Conservation (phyloP, 805 yeast species). For the Zygosaccharomyces bisporus region DNA sequence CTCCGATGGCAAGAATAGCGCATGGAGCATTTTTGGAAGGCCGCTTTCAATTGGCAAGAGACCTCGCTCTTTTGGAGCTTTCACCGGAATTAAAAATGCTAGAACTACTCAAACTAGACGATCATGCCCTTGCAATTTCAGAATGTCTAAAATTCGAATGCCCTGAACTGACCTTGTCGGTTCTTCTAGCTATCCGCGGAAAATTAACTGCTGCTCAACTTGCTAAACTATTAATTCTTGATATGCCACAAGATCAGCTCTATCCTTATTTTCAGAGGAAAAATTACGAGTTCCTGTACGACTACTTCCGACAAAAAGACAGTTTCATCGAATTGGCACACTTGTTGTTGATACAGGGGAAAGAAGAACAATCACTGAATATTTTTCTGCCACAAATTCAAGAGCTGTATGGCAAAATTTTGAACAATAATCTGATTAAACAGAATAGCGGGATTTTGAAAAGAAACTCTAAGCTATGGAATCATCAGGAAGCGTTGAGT, state of each 20-base stretch:
- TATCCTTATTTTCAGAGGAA: slow-evolving; percentile 34
- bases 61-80: slow-evolving; percentile 63
- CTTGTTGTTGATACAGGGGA: slow-evolving; percentile 36
- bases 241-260: slow-evolving; percentile 36
- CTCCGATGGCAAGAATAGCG: slow-evolving; percentile 35
- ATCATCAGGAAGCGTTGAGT: slow-evolving; percentile 45
- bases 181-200: slow-evolving; percentile 47
- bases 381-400: slow-evolving; percentile 36
- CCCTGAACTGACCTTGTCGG: slow-evolving; percentile 49
- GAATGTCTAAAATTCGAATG: slow-evolving; percentile 62
- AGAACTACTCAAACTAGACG: slow-evolving; percentile 65
- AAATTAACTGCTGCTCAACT: slow-evolving; percentile 62
- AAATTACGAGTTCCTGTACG: slow-evolving; percentile 43
- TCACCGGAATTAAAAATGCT: slow-evolving; percentile 55
- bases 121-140: slow-evolving; percentile 60
- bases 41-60: slow-evolving; percentile 60
- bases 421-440: slow-evolving; percentile 18
- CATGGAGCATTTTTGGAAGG: slow-evolving; percentile 54
- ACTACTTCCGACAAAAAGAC: slow-evolving; percentile 65
- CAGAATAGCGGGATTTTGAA: slow-evolving; percentile 33
- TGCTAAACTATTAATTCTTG: slow-evolving; percentile 53
- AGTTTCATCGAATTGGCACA: slow-evolving; percentile 45
- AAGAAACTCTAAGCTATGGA: slow-evolving; percentile 43
- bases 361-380: slow-evolving; percentile 34
- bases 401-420: slow-evolving; percentile 29